These are phyloP conservation scores for Phialophora verrucosa DNA, from an alignment of 2,329 filamentous ascomycete genomes.

Conservation along the genomic window DNA sequence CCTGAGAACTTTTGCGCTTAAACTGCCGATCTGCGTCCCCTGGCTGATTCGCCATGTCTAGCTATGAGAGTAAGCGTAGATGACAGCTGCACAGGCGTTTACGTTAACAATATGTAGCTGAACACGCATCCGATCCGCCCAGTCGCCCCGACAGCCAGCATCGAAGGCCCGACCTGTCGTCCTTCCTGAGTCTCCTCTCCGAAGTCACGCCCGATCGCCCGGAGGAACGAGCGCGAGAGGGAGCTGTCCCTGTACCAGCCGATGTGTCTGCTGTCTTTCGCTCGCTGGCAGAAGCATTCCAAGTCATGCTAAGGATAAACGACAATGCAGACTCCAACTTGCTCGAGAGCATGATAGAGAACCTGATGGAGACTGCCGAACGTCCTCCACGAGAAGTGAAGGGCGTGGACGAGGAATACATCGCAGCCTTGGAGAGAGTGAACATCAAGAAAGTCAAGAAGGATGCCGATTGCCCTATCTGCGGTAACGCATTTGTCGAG, in stretches of 20 bases:
- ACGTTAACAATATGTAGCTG: constrained; percentile 30
- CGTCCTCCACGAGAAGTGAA: constrained; percentile 65
- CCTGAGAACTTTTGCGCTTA: background rate
- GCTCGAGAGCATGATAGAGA: constrained; percentile 61
- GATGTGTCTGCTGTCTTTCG: constrained; percentile 66
- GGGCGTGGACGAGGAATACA: constrained; percentile 62
- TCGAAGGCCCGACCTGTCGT: constrained; percentile 67
- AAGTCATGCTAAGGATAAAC: constrained; percentile 59
- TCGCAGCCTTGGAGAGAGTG: constrained; percentile 39
- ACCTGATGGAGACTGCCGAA: constrained; percentile 61
- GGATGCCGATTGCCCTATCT: constrained; percentile 57
- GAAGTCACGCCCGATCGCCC: constrained; percentile 61
- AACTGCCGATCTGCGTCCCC: background rate
- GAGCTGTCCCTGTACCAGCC: constrained; percentile 65
- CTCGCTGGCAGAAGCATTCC: constrained; percentile 65
- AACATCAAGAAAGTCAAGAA: constrained; percentile 40
- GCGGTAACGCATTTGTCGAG: constrained; percentile 60
- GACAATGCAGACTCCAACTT: constrained; percentile 50
- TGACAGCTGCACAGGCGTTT: background rate
- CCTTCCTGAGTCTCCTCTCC: constrained; percentile 67
- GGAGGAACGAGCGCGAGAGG: constrained; percentile 57
- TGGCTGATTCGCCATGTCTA: constrained; percentile 32
- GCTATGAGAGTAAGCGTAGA: constrained; percentile 39
- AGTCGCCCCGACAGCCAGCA: constrained; percentile 40
- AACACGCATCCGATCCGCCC: constrained; percentile 38